phyloP scores from a whole-genome alignment of 2,329 filamentous ascomycete genomes.

The Botrytis deweyae region DNA sequence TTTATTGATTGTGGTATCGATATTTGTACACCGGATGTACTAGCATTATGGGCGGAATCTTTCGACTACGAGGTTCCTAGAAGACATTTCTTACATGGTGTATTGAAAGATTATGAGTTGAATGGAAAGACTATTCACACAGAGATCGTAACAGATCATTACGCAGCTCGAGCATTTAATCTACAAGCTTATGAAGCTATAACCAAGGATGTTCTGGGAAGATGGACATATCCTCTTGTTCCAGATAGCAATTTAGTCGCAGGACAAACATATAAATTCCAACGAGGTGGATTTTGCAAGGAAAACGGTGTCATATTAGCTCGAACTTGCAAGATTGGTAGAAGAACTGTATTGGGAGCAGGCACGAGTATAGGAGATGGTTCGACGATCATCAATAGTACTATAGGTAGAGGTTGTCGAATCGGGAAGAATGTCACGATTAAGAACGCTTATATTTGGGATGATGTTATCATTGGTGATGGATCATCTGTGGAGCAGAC shows the following conservation, averaged over 20 bases:
- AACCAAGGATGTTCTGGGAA: slow-evolving; percentile 77
- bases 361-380: slow-evolving; percentile 73
- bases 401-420: slow-evolving; percentile 80
- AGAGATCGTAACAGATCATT: slow-evolving; percentile 78
- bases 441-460: slow-evolving; percentile 83
- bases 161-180: slow-evolving; percentile 82
- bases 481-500: slow-evolving; percentile 67
- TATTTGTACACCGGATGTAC: slow-evolving; percentile 93
- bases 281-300: slow-evolving; percentile 69
- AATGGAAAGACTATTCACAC: slow-evolving; percentile 97
- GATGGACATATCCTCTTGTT: slow-evolving; percentile 86
- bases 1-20: slow-evolving; percentile 93
- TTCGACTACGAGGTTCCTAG: slow-evolving; percentile 94
- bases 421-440: slow-evolving; percentile 84
- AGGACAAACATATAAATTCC: slow-evolving; percentile 72
- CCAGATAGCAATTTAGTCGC: slow-evolving; percentile 84
- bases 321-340: slow-evolving; percentile 66
- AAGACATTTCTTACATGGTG: slow-evolving; percentile 85
- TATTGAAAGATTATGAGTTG: slow-evolving; percentile 93
- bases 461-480: slow-evolving; percentile 75
- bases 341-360: slow-evolving; percentile 72
- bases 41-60: slow-evolving; percentile 94
- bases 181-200: slow-evolving; percentile 88
- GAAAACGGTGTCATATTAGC: slow-evolving; percentile 76
- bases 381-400: slow-evolving; percentile 68